Base-by-base conservation (phyloP, 2,329 filamentous ascomycete genomes). In the Fusarium sp. region DNA sequence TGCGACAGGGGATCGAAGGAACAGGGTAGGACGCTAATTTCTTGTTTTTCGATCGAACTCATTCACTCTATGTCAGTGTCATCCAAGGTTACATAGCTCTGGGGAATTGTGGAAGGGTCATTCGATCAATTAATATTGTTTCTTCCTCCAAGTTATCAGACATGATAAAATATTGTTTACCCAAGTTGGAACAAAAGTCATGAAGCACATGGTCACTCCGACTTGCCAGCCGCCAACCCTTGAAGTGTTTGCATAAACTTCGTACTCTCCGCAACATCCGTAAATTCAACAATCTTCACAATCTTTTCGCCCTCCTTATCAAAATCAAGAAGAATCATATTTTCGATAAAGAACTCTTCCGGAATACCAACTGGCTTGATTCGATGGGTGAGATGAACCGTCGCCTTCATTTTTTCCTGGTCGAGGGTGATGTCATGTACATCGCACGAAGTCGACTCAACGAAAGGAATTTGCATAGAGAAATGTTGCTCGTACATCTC, bases 331-430 rank as follows among this genome's bases (percentile, higher is more conserved):
- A 55, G 29, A 27, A 59, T 46, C 18, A 59, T 20, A 2, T 59
- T 59, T 4, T 55, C 48, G 18, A 59, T 22, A 3, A n/a, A 16
- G 7, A 24, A 45, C 7, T 59, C 48, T n/a, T 55, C 16, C 7
- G 40, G 9, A 2, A 25, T 16, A 3, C 24, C 24, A 10, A 30
- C 3, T 22, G 45, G 22, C 2, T n/a, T 34, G 29, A 55, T 59
- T 4, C n/a, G 57, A 29, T 59, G 57, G 6, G 57, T 46, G 4
- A 59, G 48, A 18, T 59, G 40, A 9, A 59, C 57, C 8, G 57
- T 46, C 11, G 49, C 57, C 2, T 45, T 46, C 13, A 4, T 11
- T 7, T 30, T 40, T 2, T 59, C 7, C 1, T 42, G 14, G n/a
- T 59, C 57, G 6, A 55, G 22, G 4, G 40, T 16, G 1, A 27